phyloP scores from a whole-genome alignment of 2,329 filamentous ascomycete genomes.

The Magnaporthiopsis incrustans region DNA sequence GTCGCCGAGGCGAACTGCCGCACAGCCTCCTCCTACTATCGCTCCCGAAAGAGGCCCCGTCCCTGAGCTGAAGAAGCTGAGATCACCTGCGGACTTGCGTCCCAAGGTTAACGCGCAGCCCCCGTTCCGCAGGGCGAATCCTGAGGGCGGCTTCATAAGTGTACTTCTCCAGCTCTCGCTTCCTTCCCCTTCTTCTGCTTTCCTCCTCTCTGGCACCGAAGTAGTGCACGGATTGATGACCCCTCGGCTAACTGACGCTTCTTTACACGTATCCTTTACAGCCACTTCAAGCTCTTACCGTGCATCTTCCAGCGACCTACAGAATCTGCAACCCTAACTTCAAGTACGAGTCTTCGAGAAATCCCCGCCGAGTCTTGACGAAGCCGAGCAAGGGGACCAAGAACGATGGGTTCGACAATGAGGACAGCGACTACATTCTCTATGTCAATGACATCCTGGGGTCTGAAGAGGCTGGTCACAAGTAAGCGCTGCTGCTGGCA shows the following conservation, averaged over 20 bases:
- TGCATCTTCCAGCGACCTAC: conserved; percentile 89
- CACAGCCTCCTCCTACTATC: conserved; percentile 27
- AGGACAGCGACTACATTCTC: conserved; percentile 97
- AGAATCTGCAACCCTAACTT: conserved; percentile 96
- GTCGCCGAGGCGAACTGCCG: conserved; percentile 39
- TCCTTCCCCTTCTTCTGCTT: conserved; percentile 5
- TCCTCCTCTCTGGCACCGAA: not conserved
- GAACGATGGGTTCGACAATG: conserved; percentile 98
- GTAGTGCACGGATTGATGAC: not conserved
- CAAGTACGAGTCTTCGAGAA: conserved; percentile 97
- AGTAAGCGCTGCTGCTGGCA: conserved; percentile 47
- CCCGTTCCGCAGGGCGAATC: conserved; percentile 84
- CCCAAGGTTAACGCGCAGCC: conserved; percentile 83
- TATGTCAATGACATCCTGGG: conserved; percentile 98
- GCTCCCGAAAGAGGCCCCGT: conserved; percentile 52
- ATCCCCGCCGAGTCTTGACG: conserved; percentile 88
- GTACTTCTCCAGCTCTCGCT: conserved; percentile 42
- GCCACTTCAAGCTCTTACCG: conserved; percentile 92
- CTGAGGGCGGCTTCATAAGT: conserved; percentile 96
- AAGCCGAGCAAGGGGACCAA: conserved; percentile 98
- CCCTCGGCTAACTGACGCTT: not conserved
- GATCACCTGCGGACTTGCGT: conserved; percentile 63
- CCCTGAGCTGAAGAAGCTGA: conserved; percentile 79
- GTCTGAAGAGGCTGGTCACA: conserved; percentile 95
- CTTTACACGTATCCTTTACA: conserved; percentile 29